Percentiles rank a stretch among this genome's conserved stretches.
phyloP scores from a whole-genome alignment of 2,329 filamentous ascomycete genomes.

The Plenodomus lindquistii region DNA sequence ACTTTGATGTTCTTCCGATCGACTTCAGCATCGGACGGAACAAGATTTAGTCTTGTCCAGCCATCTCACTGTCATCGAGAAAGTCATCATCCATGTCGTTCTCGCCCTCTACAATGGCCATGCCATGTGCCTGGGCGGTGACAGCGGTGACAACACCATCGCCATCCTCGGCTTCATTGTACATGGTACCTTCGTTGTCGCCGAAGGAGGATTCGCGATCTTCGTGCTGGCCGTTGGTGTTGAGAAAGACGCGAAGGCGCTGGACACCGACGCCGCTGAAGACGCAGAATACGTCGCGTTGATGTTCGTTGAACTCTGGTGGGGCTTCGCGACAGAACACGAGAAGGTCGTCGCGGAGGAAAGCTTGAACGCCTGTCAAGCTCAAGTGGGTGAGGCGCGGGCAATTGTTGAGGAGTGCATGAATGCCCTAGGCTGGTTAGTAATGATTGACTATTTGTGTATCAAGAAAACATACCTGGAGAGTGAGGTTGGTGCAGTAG shows the following conservation, averaged over 20 bases:
- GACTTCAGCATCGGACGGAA: no score
- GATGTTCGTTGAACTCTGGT: constrained; percentile 91
- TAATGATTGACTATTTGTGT: background rate
- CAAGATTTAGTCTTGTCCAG: constrained; percentile 41
- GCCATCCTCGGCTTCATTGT: constrained; percentile 36
- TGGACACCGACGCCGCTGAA: constrained; percentile 87
- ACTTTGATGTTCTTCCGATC: no score
- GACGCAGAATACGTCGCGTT: constrained; percentile 94
- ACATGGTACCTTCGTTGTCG: constrained; percentile 35
- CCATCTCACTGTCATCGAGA: constrained; percentile 51
- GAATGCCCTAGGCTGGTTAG: constrained; percentile 70
- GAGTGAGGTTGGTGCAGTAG: constrained; percentile 84
- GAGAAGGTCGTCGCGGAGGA: constrained; percentile 82
- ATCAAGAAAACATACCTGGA: constrained; percentile 65
- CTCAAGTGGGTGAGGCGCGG: constrained; percentile 91
- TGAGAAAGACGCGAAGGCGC: constrained; percentile 77
- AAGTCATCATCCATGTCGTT: constrained; percentile 45
- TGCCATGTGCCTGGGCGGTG: constrained; percentile 40
- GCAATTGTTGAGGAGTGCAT: constrained; percentile 85
- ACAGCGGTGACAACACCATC: constrained; percentile 40
- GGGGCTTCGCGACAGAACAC: constrained; percentile 86
- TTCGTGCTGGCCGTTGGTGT: constrained; percentile 47
- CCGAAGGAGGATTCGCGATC: constrained; percentile 20
- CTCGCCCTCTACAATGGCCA: constrained; percentile 44
- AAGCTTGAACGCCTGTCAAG: constrained; percentile 90